Evolutionary conservation across 495 filamentous ascomycete species (phyloP).

Genomic region (Glutinoglossum americanum): DNA sequence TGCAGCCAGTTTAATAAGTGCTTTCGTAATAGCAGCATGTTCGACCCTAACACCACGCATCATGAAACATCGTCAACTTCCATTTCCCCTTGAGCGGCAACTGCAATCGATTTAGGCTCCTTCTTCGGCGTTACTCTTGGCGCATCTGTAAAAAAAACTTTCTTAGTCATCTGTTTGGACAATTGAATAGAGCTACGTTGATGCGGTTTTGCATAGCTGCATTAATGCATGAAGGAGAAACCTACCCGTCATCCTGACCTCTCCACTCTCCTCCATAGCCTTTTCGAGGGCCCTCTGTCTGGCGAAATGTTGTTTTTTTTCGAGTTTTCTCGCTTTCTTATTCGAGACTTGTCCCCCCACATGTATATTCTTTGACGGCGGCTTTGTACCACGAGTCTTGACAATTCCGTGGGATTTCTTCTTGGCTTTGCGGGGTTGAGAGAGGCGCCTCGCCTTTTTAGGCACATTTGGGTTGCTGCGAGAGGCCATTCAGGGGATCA

Average conservation of each 20-base stretch:
- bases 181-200: not conserved
- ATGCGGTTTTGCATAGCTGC: no score
- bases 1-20: not conserved
- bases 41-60: not conserved
- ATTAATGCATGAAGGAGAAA: not conserved
- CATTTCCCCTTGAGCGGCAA: not conserved
- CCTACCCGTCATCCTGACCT: not conserved
- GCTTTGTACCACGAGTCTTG: not conserved
- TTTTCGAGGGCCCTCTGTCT: not conserved
- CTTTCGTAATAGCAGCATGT: not conserved
- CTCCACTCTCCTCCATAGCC: not conserved
- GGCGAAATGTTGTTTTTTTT: not conserved
- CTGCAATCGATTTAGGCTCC: not conserved
- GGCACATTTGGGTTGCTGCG: not conserved
- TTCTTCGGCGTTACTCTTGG: not conserved
- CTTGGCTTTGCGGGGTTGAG: not conserved
- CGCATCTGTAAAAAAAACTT: not conserved
- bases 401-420: not conserved
- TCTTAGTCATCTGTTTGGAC: not conserved
- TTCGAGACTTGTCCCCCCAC: not conserved
- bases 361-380: not conserved
- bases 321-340: not conserved
- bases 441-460: not conserved
- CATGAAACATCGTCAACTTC: not conserved
- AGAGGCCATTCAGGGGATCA: not conserved